A percentile compares a stretch with the other conserved stretches of the same genome.
These are phyloP conservation scores for Helenozyma rhizophorensis DNA, from an alignment of 805 yeast species.

Conservation along the genomic window DNA sequence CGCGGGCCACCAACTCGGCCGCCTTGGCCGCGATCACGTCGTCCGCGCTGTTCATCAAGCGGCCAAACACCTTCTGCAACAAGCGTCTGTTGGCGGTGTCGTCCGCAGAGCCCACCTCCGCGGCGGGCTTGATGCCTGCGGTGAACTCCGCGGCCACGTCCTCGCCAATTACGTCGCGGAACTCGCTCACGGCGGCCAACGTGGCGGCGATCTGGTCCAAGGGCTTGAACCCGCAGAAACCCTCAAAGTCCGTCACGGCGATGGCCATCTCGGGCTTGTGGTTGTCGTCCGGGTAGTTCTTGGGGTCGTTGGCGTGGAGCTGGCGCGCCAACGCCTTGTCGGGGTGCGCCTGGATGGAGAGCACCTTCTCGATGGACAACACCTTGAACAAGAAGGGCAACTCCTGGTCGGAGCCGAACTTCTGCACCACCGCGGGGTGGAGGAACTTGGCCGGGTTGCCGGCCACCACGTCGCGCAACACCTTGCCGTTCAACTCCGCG, in stretches of 20 bases:
- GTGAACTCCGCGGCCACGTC: constrained; percentile 53
- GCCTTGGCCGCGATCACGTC: constrained; percentile 54
- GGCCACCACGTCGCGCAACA: constrained; percentile 65
- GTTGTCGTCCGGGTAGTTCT: constrained; percentile 94
- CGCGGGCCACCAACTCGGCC: constrained; percentile 59
- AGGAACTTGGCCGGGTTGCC: constrained; percentile 54
- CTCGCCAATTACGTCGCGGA: constrained; percentile 63
- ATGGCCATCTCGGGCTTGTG: constrained; percentile 99
- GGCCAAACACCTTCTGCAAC: constrained; percentile 71
- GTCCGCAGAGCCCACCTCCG: constrained; percentile 44
- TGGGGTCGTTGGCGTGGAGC: constrained; percentile 79
- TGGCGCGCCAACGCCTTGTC: constrained; percentile 79
- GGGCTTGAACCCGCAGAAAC: constrained; percentile 97
- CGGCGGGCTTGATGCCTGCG: constrained; percentile 41
- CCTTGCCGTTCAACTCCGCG: constrained; percentile 35
- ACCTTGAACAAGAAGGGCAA: constrained; percentile 94
- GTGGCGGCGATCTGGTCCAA: constrained; percentile 68
- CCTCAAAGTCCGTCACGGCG: constrained; percentile 93
- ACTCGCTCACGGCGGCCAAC: constrained; percentile 72
- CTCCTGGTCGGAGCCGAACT: constrained; percentile 66
- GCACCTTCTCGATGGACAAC: constrained; percentile 84
- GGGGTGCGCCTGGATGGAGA: constrained; percentile 97
- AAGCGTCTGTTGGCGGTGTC: constrained; percentile 58
- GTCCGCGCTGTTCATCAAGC: constrained; percentile 80
- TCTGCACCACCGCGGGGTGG: constrained; percentile 52